phyloP scores from a whole-genome alignment of 2,329 filamentous ascomycete genomes.

The Pleurostoma richardsiae region DNA sequence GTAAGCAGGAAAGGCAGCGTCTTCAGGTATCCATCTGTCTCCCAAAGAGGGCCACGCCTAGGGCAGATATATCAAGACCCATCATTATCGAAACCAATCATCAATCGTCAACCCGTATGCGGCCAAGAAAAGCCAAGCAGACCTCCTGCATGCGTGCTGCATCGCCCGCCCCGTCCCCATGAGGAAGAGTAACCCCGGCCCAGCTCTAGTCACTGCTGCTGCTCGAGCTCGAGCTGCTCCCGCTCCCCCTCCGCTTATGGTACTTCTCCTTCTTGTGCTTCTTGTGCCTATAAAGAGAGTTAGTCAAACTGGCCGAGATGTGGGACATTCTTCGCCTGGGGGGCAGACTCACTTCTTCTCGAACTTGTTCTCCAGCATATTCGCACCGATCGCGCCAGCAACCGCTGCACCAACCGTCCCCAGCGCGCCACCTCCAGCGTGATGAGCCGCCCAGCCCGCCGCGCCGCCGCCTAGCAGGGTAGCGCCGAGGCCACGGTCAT shows the following conservation, averaged over 20 bases:
- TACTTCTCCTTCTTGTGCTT: conserved; percentile 3
- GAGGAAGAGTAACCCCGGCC: no score
- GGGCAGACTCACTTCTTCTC: conserved; percentile 36
- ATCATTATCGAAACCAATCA: no score
- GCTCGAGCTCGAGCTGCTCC: conserved; percentile 1
- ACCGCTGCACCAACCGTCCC: conserved; percentile 45
- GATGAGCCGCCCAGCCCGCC: conserved; percentile 50
- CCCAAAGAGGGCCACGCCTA: no score
- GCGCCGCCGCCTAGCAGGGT: conserved; percentile 47
- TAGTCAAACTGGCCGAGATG: not conserved
- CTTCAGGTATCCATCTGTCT: no score
- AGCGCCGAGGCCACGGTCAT: conserved; percentile 52
- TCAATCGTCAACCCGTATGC: no score
- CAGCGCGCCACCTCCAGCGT: conserved; percentile 34
- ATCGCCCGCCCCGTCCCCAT: no score
- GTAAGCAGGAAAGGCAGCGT: no score
- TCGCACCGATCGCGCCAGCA: conserved; percentile 50
- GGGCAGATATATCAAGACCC: no score
- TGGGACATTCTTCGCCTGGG: not conserved
- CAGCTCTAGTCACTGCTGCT: not conserved
- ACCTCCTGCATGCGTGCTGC: no score
- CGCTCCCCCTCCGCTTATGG: conserved; percentile 6
- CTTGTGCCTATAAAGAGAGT: conserved; percentile 2
- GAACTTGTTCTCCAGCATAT: conserved; percentile 36
- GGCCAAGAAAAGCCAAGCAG: no score